Conservation (phyloP, 345 rosid genomes). For the Raphanus sativus region DNA sequence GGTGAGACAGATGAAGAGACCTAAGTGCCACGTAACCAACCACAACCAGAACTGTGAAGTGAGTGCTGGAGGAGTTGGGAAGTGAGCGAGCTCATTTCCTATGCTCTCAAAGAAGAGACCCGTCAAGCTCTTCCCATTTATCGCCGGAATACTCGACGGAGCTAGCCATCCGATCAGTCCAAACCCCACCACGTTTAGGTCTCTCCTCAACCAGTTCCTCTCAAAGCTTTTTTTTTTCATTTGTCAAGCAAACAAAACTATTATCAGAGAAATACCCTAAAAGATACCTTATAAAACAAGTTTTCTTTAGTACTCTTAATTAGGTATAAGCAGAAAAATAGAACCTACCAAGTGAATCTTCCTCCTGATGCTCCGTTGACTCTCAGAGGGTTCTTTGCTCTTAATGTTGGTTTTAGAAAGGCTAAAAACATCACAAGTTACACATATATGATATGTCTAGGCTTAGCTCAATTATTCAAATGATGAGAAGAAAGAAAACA, state of each 20-base stretch:
- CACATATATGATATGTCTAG: too few species aligned
- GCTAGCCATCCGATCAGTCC: slow-evolving; percentile 92
- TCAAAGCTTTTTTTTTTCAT: slow-evolving; percentile 51
- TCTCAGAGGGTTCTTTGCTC: slow-evolving; percentile 60
- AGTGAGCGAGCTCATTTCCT: slow-evolving; percentile 88
- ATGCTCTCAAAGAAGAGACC: slow-evolving; percentile 95
- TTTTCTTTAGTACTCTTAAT: background rate
- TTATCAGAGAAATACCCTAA: background rate
- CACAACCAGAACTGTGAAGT: slow-evolving; percentile 83
- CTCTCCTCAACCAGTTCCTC: slow-evolving; percentile 81
- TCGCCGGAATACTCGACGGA: slow-evolving; percentile 87
- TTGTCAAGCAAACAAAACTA: background rate
- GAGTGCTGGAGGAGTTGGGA: slow-evolving; percentile 78
- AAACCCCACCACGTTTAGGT: slow-evolving; percentile 79
- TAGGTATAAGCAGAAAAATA: background rate
- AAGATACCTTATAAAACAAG: background rate
- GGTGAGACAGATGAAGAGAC: slow-evolving; percentile 79
- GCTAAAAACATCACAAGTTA: slow-evolving; percentile 39
- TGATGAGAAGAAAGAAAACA: background rate
- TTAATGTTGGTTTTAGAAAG: slow-evolving; percentile 54
- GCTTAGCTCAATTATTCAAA: background rate
- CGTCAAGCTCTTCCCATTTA: slow-evolving; percentile 84
- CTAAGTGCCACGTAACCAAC: slow-evolving; percentile 84
- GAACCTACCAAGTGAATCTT: slow-evolving; percentile 59
- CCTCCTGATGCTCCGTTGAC: slow-evolving; percentile 55